Evolutionary conservation across 2,329 filamentous ascomycete species (phyloP).

Genomic region (Dactylellina parvicollis): DNA sequence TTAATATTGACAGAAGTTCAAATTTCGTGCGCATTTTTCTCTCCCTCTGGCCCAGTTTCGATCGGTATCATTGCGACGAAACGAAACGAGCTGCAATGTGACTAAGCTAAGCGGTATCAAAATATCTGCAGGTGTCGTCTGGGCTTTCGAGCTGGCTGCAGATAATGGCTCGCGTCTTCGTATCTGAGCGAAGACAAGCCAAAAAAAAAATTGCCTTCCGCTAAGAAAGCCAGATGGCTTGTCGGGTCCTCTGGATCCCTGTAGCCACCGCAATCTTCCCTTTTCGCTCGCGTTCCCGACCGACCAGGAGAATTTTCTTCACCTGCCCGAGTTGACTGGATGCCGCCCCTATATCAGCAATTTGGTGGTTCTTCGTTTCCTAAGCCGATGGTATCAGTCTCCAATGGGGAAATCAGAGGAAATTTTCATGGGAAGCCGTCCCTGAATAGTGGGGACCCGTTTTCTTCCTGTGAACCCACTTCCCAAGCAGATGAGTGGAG

Average conservation of each 20-base stretch:
- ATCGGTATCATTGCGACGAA: no score
- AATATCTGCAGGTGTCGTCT: constrained; percentile 43
- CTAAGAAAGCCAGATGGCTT: constrained; percentile 19
- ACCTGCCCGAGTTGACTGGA: background rate
- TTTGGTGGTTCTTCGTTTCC: constrained; percentile 15
- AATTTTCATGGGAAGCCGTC: constrained; percentile 35
- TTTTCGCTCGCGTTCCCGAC: constrained; percentile 9
- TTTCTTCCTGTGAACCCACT: constrained; percentile 36
- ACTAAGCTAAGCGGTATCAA: constrained; percentile 14
- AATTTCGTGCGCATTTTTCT: background rate
- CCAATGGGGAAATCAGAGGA: constrained; percentile 34
- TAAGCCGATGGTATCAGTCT: constrained; percentile 31
- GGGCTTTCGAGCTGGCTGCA: background rate
- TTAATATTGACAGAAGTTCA: background rate
- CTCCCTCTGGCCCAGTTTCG: background rate
- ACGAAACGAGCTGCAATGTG: constrained; percentile 1
- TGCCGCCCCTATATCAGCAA: constrained; percentile 37
- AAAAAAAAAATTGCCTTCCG: constrained; percentile 45
- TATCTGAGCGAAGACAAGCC: constrained; percentile 46
- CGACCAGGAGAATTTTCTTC: constrained; percentile 17
- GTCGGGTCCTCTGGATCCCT: constrained; percentile 24
- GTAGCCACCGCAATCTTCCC: constrained; percentile 20
- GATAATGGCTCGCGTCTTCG: constrained; percentile 47
- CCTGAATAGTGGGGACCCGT: constrained; percentile 53
- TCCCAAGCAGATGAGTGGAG: constrained; percentile 42